phyloP scores from a whole-genome alignment of 768 basidiomycete species.

The Clavulina sp. region DNA sequence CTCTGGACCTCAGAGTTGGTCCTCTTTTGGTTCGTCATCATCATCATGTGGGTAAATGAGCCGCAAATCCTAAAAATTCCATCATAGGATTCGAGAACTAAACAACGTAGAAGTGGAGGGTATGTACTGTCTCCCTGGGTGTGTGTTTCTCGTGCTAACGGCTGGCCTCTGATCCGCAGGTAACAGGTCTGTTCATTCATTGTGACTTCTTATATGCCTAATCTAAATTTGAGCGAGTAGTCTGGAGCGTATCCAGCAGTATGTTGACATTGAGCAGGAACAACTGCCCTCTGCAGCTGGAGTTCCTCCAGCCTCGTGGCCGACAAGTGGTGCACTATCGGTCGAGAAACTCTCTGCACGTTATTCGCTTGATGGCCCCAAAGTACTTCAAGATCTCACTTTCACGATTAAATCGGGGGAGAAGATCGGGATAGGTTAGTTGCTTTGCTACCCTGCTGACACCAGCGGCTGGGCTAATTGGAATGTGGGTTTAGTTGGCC shows the following conservation, averaged over 20 bases:
- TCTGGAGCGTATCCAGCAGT: conserved; percentile 35
- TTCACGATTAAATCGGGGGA: conserved; percentile 40
- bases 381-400: conserved; percentile 43
- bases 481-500: conserved; percentile 24
- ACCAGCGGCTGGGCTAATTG: background rate
- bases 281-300: conserved; percentile 23
- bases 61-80: background rate
- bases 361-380: conserved; percentile 34
- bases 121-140: too few relatives aligned
- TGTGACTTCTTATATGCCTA: too few relatives aligned
- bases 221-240: conserved; percentile 13
- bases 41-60: background rate
- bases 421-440: conserved; percentile 38
- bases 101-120: conserved; percentile 32
- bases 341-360: conserved; percentile 36
- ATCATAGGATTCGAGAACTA: conserved; percentile 18
- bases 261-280: conserved; percentile 39
- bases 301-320: conserved; percentile 45
- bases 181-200: background rate
- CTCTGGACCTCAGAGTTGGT: conserved; percentile 40
- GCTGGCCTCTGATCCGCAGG: too few relatives aligned
- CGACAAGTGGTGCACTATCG: conserved; percentile 33
- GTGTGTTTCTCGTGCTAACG: too few relatives aligned
- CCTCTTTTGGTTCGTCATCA: conserved; percentile 21
- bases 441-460: background rate